A percentile compares a stretch with the other conserved stretches of the same genome.
Evolutionary conservation across 2,329 filamentous ascomycete genomes (phyloP).

Genomic region (Cercospora sesami): DNA sequence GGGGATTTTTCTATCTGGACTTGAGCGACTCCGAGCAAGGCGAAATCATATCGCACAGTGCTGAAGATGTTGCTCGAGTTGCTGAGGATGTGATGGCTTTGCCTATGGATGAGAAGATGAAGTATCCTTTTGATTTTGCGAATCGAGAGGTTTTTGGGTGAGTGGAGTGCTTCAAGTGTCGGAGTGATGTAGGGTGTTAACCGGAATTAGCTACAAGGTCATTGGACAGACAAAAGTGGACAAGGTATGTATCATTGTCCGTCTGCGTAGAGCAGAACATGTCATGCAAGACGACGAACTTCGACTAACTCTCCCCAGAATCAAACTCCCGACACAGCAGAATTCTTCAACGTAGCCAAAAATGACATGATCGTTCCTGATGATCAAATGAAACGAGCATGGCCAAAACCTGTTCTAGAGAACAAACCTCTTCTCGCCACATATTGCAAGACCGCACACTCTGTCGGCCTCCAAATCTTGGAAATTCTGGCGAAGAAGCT

Average conservation of each 20-base stretch:
- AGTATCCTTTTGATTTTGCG: conserved; percentile 51
- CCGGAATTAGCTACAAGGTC: conserved; percentile 35
- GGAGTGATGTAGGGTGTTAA: not conserved
- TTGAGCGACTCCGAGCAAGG: conserved; percentile 39
- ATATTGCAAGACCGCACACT: conserved; percentile 51
- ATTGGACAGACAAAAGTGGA: conserved; percentile 52
- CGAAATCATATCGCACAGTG: conserved; percentile 32
- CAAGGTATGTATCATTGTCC: conserved; percentile 21
- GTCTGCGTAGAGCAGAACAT: not conserved
- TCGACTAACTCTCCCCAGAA: conserved; percentile 17
- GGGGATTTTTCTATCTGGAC: conserved; percentile 61
- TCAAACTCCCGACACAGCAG: conserved; percentile 55
- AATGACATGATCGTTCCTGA: conserved; percentile 53
- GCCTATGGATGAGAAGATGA: conserved; percentile 48
- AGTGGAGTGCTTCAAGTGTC: not conserved
- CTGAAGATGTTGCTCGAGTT: conserved; percentile 37
- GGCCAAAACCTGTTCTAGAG: conserved; percentile 33
- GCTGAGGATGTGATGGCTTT: conserved; percentile 52
- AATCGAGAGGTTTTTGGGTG: conserved; percentile 42
- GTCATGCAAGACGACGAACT: not conserved
- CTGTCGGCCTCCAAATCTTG: conserved; percentile 50
- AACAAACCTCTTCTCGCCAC: conserved; percentile 40
- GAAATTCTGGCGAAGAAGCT: conserved; percentile 49
- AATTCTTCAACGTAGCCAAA: conserved; percentile 59
- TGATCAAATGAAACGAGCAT: conserved; percentile 32